Evolutionary conservation across 805 yeast species (phyloP).

Genomic region (Komagataella pseudopastoris): DNA sequence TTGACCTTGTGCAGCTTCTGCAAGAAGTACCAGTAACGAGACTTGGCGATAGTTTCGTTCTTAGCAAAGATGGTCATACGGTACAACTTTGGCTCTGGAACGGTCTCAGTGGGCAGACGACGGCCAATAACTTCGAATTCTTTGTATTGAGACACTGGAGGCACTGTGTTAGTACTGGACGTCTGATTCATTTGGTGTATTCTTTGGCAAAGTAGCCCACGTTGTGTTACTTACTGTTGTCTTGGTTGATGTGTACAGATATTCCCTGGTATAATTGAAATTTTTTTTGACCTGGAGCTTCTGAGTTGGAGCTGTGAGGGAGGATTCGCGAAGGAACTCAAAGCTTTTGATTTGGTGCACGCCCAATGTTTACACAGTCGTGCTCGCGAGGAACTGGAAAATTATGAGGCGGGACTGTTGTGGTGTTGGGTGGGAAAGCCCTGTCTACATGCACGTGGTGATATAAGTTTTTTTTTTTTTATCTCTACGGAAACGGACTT

Average conservation of each 20-base stretch:
- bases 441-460: not conserved
- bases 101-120: slow-evolving; percentile 97
- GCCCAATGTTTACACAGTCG: not conserved
- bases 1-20: slow-evolving; percentile 98
- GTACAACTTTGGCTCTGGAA: slow-evolving; percentile 99
- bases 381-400: not conserved
- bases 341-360: not conserved
- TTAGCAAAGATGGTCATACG: slow-evolving; percentile 99
- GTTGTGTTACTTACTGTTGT: not conserved
- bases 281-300: not conserved
- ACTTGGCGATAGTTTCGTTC: slow-evolving; percentile 97
- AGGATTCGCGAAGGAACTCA: not conserved
- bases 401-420: not conserved
- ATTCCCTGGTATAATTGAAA: not conserved
- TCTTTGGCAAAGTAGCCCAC: not conserved
- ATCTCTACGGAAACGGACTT: no score
- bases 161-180: slow-evolving; percentile 8
- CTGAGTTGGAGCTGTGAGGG: not conserved
- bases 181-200: not conserved
- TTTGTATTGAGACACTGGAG: slow-evolving; percentile 84
- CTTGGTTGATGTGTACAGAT: not conserved
- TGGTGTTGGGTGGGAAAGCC: not conserved
- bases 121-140: slow-evolving; percentile 99
- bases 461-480: no score
- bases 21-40: slow-evolving; percentile 99